These are phyloP conservation scores for Lipomyces starkeyi DNA, from an alignment of 805 yeast species.

Conservation along the genomic window DNA sequence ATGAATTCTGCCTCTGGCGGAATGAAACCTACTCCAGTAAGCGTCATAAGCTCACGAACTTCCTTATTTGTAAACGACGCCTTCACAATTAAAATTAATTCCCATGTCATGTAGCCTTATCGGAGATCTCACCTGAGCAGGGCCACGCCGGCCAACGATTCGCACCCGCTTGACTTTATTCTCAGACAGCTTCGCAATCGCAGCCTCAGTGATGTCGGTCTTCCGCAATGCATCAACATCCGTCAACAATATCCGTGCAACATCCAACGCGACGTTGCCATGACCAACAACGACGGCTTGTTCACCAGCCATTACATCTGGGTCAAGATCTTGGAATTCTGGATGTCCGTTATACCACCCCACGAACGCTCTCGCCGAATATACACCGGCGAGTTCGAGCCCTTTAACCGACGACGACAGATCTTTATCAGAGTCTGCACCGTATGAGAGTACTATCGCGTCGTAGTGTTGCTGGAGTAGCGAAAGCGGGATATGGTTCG, in stretches of 20 bases:
- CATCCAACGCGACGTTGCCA: conserved; percentile 94
- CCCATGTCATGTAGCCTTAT: not conserved
- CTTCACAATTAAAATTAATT: not conserved
- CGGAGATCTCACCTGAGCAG: conserved; percentile 54
- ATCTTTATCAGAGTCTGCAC: conserved; percentile 65
- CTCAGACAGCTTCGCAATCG: conserved; percentile 57
- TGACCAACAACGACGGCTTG: conserved; percentile 88
- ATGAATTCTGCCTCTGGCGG: conserved; percentile 54
- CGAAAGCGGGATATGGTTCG: conserved; percentile 56
- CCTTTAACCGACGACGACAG: conserved; percentile 61
- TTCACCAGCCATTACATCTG: conserved; percentile 65
- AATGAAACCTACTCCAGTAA: conserved; percentile 57
- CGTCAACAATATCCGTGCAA: conserved; percentile 77
- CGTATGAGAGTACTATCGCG: conserved; percentile 80
- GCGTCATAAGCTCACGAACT: conserved; percentile 77
- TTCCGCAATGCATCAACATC: conserved; percentile 60
- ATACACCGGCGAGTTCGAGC: conserved; percentile 63
- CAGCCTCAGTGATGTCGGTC: conserved; percentile 76
- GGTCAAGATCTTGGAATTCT: conserved; percentile 54
- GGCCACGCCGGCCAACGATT: conserved; percentile 85
- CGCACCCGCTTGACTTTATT: conserved; percentile 68
- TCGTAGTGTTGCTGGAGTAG: conserved; percentile 65
- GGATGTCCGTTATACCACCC: conserved; percentile 98
- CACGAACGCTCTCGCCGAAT: conserved; percentile 84
- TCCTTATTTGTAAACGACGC: conserved; percentile 85